Evolutionary conservation across 2,329 filamentous ascomycete species (phyloP).

Genomic region (Emericellopsis cladophorae): DNA sequence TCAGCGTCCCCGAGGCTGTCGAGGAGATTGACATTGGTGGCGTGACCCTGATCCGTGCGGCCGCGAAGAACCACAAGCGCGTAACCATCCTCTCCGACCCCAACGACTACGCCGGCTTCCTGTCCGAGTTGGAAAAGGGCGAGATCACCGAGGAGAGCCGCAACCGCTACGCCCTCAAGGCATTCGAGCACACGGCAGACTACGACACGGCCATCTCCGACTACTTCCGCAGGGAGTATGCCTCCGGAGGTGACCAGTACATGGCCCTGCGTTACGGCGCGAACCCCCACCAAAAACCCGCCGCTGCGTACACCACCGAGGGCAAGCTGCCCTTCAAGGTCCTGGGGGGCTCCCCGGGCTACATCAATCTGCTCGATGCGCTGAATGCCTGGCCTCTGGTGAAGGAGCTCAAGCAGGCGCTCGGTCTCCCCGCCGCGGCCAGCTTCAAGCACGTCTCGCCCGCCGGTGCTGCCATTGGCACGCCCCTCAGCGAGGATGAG

Average conservation of each 20-base stretch:
- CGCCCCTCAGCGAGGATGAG: constrained; percentile 75
- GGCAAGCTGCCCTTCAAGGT: constrained; percentile 87
- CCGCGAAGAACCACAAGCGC: constrained; percentile 93
- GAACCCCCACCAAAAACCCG: constrained; percentile 97
- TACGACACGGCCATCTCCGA: constrained; percentile 91
- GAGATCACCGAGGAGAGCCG: constrained; percentile 77
- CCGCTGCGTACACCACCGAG: constrained; percentile 65
- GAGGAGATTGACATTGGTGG: constrained; percentile 99
- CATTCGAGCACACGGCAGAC: constrained; percentile 94
- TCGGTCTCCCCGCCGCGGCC: constrained; percentile 80
- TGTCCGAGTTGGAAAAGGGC: constrained; percentile 77
- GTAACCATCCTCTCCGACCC: constrained; percentile 96
- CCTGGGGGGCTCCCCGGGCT: constrained; percentile 77
- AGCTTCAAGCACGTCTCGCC: constrained; percentile 99
- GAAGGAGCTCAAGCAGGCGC: constrained; percentile 84
- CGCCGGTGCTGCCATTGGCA: constrained; percentile 86
- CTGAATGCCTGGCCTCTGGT: constrained; percentile 96
- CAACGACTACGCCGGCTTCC: constrained; percentile 83
- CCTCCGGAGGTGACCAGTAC: constrained; percentile 71
- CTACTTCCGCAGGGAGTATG: constrained; percentile 97
- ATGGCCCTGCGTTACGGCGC: constrained; percentile 83
- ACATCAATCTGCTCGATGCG: constrained; percentile 93
- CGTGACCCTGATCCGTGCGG: constrained; percentile 89
- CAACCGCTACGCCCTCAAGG: constrained; percentile 87
- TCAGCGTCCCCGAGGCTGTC: constrained; percentile 91